Evolutionary conservation across 371 early-diverging fungal species (phyloP).

Genomic region (Antonospora locustae): DNA sequence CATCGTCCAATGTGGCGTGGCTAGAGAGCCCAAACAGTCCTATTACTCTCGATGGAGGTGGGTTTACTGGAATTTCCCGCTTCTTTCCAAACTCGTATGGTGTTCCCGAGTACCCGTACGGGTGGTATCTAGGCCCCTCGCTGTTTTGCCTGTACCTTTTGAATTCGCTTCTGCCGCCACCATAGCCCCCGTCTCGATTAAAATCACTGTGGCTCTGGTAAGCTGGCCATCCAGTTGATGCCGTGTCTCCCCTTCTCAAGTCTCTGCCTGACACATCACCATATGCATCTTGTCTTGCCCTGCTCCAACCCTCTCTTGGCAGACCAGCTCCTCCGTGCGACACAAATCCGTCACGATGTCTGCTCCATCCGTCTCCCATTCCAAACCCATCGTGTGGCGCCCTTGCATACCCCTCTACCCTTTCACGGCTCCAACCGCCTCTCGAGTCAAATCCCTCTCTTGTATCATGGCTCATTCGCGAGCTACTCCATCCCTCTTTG

Average conservation of each 20-base stretch:
- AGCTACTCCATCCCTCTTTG: too few species aligned
- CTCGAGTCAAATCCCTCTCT: too few species aligned
- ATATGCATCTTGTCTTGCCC: too few species aligned
- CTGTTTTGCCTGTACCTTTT: constrained; percentile 1
- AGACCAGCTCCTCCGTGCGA: too few species aligned
- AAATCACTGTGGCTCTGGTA: too few species aligned
- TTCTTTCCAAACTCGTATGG: not conserved
- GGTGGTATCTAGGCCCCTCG: not conserved
- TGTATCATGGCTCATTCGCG: too few species aligned
- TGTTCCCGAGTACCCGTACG: not conserved
- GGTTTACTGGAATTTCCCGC: not conserved
- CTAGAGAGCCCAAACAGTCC: constrained; percentile 48
- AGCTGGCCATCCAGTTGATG: too few species aligned
- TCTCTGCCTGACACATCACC: too few species aligned
- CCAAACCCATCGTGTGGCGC: too few species aligned
- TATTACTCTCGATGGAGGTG: constrained; percentile 39
- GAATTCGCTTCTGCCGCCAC: not conserved
- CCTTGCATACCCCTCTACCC: not conserved
- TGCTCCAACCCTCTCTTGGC: too few species aligned
- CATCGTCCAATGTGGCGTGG: constrained; percentile 36
- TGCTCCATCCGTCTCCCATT: not conserved
- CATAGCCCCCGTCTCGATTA: not conserved
- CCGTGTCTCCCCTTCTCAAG: not conserved
- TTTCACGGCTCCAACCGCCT: too few species aligned
- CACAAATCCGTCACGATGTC: not conserved